Evolutionary conservation across 2,329 filamentous ascomycete genomes (phyloP).

Genomic region (Tolypocladium guangdongense): DNA sequence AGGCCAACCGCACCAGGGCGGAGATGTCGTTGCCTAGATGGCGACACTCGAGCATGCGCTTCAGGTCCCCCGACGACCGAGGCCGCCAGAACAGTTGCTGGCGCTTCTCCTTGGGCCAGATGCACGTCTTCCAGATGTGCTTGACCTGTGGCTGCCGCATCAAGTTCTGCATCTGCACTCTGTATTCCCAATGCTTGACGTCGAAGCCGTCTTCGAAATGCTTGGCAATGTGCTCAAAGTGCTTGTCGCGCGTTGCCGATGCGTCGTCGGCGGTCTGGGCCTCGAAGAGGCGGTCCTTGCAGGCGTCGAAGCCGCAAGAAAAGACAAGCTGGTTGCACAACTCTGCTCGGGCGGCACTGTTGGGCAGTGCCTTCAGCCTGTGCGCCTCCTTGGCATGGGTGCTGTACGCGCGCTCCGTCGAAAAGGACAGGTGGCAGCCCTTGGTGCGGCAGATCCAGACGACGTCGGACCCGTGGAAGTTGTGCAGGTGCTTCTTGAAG

Average conservation of each 20-base stretch:
- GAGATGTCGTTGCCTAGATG: slow-evolving; percentile 30
- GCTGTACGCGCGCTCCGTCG: slow-evolving; percentile 33
- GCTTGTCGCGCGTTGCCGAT: slow-evolving; percentile 26
- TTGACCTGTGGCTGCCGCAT: slow-evolving; percentile 32
- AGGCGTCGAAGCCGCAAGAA: slow-evolving; percentile 29
- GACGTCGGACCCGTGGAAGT: slow-evolving; percentile 32
- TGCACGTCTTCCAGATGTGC: slow-evolving; percentile 32
- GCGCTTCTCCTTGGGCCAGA: slow-evolving; percentile 33
- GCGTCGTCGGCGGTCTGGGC: slow-evolving; percentile 25
- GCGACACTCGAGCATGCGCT: slow-evolving; percentile 32
- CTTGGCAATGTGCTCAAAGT: slow-evolving; percentile 36
- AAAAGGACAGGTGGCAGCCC: slow-evolving; percentile 30
- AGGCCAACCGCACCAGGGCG: slow-evolving; percentile 30
- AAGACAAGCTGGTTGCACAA: slow-evolving; percentile 33
- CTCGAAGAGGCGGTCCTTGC: slow-evolving; percentile 32
- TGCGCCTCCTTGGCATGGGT: slow-evolving; percentile 32
- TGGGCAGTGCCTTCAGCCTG: slow-evolving; percentile 28
- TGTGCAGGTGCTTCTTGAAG: slow-evolving; percentile 38
- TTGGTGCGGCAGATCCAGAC: slow-evolving; percentile 32
- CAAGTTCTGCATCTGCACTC: slow-evolving; percentile 31
- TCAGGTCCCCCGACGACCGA: slow-evolving; percentile 30
- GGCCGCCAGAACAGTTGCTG: slow-evolving; percentile 28
- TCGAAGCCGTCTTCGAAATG: slow-evolving; percentile 33
- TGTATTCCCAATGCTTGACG: slow-evolving; percentile 32
- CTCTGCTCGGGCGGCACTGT: slow-evolving; percentile 28